Percentiles rank a stretch among this genome's conserved stretches.
Evolutionary conservation across 441 rosid genomes (phyloP).

Genomic region (Bocquillonia castaneifolia): DNA sequence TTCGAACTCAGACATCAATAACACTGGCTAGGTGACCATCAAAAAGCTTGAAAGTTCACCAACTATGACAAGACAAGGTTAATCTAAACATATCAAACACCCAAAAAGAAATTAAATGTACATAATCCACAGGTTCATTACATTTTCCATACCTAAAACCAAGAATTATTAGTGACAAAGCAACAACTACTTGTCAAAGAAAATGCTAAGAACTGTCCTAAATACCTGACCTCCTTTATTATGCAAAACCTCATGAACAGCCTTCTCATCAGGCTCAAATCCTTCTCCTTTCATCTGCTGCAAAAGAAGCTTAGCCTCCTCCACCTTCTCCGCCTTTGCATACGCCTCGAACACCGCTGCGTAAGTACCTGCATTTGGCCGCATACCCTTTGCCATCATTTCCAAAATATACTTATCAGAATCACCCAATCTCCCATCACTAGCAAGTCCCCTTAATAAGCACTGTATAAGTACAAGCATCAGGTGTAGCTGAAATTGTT

Average conservation of each 20-base stretch:
- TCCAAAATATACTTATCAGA: constrained; percentile 51
- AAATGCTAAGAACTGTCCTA: constrained; percentile 38
- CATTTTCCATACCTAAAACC: not conserved
- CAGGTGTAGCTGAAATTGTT: constrained; percentile 55
- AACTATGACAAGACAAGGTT: no score
- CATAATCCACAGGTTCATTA: not conserved
- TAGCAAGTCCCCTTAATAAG: constrained; percentile 60
- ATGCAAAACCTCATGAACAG: constrained; percentile 37
- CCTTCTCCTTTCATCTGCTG: constrained; percentile 45
- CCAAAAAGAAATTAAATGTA: not conserved
- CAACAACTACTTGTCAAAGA: constrained; percentile 33
- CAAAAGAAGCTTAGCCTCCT: constrained; percentile 35
- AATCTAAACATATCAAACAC: not conserved
- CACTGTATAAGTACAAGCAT: constrained; percentile 58
- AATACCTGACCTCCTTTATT: constrained; percentile 39
- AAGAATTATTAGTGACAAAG: not conserved
- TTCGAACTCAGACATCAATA: no score
- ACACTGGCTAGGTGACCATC: no score
- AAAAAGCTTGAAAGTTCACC: no score
- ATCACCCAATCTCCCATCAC: constrained; percentile 34
- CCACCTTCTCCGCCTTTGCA: constrained; percentile 38
- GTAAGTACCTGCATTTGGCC: constrained; percentile 46
- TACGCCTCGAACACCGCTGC: constrained; percentile 52
- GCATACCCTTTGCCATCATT: constrained; percentile 57
- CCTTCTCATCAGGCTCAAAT: constrained; percentile 46